Evolutionary conservation across 2,329 filamentous ascomycete genomes (phyloP).

Genomic region (Verticillium tricorpus): DNA sequence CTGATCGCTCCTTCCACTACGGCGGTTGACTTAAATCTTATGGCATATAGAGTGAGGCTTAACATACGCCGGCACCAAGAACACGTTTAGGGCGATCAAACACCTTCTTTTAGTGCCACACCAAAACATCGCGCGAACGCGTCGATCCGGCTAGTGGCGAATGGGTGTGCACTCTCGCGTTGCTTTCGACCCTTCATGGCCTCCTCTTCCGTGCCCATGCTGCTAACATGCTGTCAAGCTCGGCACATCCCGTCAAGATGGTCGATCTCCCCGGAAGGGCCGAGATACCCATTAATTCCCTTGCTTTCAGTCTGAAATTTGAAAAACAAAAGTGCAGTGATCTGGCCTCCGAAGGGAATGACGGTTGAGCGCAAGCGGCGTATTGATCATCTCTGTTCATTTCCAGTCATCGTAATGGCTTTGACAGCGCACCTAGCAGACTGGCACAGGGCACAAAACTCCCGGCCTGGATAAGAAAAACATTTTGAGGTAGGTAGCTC

Average conservation of each 20-base stretch:
- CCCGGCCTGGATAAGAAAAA: background rate
- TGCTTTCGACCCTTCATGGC: background rate
- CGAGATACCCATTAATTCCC: background rate
- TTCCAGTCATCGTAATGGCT: background rate
- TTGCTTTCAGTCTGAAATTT: background rate
- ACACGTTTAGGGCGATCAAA: background rate
- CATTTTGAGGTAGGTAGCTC: background rate
- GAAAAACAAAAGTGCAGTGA: background rate
- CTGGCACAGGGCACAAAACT: background rate
- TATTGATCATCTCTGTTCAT: background rate
- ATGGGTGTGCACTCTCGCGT: background rate
- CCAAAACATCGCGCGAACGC: background rate
- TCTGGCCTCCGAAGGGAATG: background rate
- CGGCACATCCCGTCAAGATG: background rate
- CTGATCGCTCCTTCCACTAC: no score
- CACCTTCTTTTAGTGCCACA: background rate
- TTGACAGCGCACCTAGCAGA: background rate
- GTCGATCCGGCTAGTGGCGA: background rate
- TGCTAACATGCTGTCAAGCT: background rate
- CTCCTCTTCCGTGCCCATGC: background rate
- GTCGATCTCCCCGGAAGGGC: background rate
- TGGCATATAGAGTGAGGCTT: background rate
- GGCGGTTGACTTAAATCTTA: background rate
- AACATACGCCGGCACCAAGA: background rate
- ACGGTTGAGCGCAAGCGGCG: background rate